These are phyloP conservation scores for Ceratobasidium sp. DNA, from an alignment of 1,284 basidiomycete species.

Conservation along the genomic window DNA sequence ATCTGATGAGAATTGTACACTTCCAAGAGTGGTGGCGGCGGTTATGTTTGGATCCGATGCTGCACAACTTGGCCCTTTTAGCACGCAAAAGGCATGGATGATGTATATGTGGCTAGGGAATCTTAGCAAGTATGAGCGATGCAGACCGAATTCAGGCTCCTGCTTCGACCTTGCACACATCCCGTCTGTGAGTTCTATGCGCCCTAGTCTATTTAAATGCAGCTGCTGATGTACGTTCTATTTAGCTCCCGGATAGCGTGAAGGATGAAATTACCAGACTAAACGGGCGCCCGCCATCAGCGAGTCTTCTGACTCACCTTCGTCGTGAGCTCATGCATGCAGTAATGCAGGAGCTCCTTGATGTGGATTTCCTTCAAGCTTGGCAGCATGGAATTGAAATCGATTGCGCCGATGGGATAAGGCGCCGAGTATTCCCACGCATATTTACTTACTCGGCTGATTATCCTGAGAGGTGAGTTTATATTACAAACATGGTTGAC, in stretches of 20 bases:
- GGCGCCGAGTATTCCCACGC: constrained; percentile 45
- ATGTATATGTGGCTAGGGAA: constrained; percentile 49
- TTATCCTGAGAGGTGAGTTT: constrained; percentile 51
- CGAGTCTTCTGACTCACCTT: constrained; percentile 46
- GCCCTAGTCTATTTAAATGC: background rate
- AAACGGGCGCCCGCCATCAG: constrained; percentile 19
- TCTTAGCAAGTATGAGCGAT: constrained; percentile 48
- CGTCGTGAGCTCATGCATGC: constrained; percentile 50
- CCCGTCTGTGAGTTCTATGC: constrained; percentile 45
- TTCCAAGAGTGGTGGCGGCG: constrained; percentile 46
- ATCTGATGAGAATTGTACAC: constrained; percentile 43
- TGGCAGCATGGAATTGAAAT: constrained; percentile 49
- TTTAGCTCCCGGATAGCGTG: constrained; percentile 5
- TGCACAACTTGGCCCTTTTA: constrained; percentile 51
- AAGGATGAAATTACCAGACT: constrained; percentile 8
- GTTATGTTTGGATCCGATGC: constrained; percentile 53
- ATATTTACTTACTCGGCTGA: constrained; percentile 51
- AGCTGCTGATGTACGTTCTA: background rate
- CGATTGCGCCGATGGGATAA: constrained; percentile 48
- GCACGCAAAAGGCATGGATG: constrained; percentile 49
- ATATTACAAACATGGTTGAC: background rate
- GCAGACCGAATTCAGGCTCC: constrained; percentile 45
- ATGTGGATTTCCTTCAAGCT: constrained; percentile 49
- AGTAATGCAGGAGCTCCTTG: constrained; percentile 47
- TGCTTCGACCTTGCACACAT: constrained; percentile 50